phyloP scores from a whole-genome alignment of 768 basidiomycete genomes.

The Rubroboletus satanas region DNA sequence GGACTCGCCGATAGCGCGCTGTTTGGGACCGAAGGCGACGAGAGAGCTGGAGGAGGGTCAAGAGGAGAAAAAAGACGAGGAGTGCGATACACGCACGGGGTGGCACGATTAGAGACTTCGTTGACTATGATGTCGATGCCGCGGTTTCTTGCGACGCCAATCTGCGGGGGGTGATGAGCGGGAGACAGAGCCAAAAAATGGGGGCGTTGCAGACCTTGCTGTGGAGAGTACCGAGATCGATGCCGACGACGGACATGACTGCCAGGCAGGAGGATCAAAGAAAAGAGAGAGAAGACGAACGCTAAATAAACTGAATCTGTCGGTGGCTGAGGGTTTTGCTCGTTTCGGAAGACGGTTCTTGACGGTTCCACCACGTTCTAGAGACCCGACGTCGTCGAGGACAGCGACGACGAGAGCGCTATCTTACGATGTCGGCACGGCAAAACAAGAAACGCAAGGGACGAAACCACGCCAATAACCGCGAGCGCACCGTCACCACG shows the following conservation, averaged over 20 bases:
- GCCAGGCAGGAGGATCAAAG: not conserved
- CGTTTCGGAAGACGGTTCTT: constrained; percentile 23
- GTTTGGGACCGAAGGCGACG: constrained; percentile 89
- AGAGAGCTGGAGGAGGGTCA: constrained; percentile 62
- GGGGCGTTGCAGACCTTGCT: constrained; percentile 58
- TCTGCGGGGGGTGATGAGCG: constrained; percentile 41
- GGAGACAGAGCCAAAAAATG: not conserved
- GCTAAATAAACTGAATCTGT: not conserved
- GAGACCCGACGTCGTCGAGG: not conserved
- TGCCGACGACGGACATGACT: constrained; percentile 86
- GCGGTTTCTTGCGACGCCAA: constrained; percentile 91
- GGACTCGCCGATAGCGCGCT: constrained; percentile 87
- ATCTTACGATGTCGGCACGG: constrained; percentile 47
- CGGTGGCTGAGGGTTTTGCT: constrained; percentile 23
- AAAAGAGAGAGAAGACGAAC: no score
- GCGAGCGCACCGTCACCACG: constrained; percentile 67
- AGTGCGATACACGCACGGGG: constrained; percentile 65
- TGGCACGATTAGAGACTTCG: constrained; percentile 95
- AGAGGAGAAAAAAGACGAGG: not conserved
- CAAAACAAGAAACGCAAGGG: constrained; percentile 64
- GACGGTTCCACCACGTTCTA: constrained; percentile 28
- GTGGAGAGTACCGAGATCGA: constrained; percentile 88
- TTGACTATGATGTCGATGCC: constrained; percentile 99
- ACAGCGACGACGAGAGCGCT: not conserved
- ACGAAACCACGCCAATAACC: constrained; percentile 48